Conservation (phyloP, 2,329 filamentous ascomycete genomes). For the Neopestalotiopsis rosae region DNA sequence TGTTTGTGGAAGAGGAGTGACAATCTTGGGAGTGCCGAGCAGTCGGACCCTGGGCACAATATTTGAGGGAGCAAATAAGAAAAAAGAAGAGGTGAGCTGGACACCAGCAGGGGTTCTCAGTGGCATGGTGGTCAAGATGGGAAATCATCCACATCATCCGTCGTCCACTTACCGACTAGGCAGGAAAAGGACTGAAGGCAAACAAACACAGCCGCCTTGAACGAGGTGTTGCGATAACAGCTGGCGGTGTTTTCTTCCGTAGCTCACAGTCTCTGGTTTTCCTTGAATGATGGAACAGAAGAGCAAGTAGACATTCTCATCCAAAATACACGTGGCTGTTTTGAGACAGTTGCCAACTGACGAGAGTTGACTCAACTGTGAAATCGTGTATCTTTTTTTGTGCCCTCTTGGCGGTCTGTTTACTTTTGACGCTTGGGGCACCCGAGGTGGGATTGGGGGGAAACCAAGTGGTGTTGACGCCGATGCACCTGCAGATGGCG, state of each 20-base stretch:
- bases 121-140: background rate
- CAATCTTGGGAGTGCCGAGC: background rate
- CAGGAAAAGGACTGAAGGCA: background rate
- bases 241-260: background rate
- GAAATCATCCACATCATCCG: conserved; percentile 1
- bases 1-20: background rate
- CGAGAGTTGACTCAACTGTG: background rate
- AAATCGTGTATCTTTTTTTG: background rate
- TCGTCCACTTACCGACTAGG: conserved; percentile 11
- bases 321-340: background rate
- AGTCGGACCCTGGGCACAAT: background rate
- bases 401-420: conserved; percentile 1
- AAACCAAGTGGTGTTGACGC: conserved; percentile 7
- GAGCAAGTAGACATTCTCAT: background rate
- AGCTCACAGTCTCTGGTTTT: background rate
- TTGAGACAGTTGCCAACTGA: background rate
- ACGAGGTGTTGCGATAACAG: background rate
- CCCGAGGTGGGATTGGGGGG: background rate
- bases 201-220: background rate
- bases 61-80: background rate
- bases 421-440: conserved; percentile 7
- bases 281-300: background rate
- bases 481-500: conserved; percentile 8
- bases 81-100: background rate
- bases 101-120: conserved; percentile 1